phyloP scores from a whole-genome alignment of 352 stramenopile species.

The Globisporangium ultimum region DNA sequence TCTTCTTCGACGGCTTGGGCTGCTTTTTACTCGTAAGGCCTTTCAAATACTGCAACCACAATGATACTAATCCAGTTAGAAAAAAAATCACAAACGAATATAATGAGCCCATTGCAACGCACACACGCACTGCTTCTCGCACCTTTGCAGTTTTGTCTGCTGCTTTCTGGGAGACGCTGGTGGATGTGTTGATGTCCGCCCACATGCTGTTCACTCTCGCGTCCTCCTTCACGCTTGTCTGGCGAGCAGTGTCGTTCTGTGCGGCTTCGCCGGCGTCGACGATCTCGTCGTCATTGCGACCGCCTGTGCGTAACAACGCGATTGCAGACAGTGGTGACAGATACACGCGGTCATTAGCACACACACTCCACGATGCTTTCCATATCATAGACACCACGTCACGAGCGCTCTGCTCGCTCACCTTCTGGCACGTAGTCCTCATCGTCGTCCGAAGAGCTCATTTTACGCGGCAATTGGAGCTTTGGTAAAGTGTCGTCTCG shows the following conservation, averaged over 20 bases:
- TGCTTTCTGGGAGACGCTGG: conserved; percentile 47
- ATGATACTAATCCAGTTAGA: too few relatives aligned
- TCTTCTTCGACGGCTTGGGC: conserved; percentile 49
- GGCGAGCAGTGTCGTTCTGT: conserved; percentile 1
- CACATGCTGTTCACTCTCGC: conserved; percentile 48
- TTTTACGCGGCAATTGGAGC: conserved; percentile 16
- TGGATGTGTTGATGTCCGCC: conserved; percentile 62
- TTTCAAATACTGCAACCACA: conserved; percentile 35
- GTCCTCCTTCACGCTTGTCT: conserved; percentile 24
- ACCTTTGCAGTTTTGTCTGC: conserved; percentile 51
- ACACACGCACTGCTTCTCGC: neutral
- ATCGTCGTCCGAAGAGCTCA: conserved; percentile 70
- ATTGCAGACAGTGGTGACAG: too few relatives aligned
- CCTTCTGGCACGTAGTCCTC: conserved; percentile 72
- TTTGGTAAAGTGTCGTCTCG: too few relatives aligned
- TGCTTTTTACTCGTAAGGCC: conserved; percentile 48
- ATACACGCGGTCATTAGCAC: neutral
- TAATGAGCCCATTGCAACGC: neutral
- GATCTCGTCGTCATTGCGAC: neutral
- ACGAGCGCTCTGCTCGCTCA: conserved; percentile 7
- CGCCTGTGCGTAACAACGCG: neutral
- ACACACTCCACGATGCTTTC: neutral
- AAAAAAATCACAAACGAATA: neutral
- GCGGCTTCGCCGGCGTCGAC: neutral
- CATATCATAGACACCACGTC: neutral